Evolutionary conservation across 2,329 filamentous ascomycete species (phyloP), one percentile per base, ranked within the genome.

Genomic region (Emergomyces pasteurianus): DNA sequence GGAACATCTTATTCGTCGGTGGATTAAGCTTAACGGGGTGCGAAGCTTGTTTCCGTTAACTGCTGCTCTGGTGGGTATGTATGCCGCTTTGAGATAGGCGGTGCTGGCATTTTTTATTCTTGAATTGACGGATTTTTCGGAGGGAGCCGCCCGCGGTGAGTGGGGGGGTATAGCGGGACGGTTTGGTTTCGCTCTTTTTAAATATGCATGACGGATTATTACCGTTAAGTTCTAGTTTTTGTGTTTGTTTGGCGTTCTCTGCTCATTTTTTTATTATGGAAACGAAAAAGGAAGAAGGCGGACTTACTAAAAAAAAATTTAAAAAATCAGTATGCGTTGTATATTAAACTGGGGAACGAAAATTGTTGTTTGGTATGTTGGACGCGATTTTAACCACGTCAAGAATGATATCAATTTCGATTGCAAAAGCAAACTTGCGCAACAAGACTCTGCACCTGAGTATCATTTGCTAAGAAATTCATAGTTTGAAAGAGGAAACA

Each of bases 1-100:
- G 60, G 67, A 70, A 34, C 60, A 63, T 58, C 23, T 57, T 40
- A 5, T 46, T 18, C 9, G 38, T 18, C 40, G n/a, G n/a, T 57
- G 55, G 55, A 21, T 46, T 34, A 23, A 5, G 16, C 55, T 57
- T 23, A 57, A 57, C 21, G 55, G 55, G 18, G 26, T 46, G 23
- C 23, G 55, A n/a, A 46, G 55, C n/a, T 34, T 57, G 14, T 46
- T 57, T 26, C 55, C 55, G 23, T 38, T 57, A 23, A 23, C 55
- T 18, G 55, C 23, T 6, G 23, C 3, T 31, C 31, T 57, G 55
- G 55, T 57, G 21, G 55, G 55, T 9, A 12, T 46, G 23, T 57
- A 34, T 57, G 55, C 55, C 1, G 40, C 55, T 31, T 46, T 43
- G 9, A 5, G 14, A 21, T 46, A 21, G 40, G 16, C 12, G n/a